Evolutionary conservation across 805 yeast species (phyloP).

Genomic region (Pichia sporocuriosa): DNA sequence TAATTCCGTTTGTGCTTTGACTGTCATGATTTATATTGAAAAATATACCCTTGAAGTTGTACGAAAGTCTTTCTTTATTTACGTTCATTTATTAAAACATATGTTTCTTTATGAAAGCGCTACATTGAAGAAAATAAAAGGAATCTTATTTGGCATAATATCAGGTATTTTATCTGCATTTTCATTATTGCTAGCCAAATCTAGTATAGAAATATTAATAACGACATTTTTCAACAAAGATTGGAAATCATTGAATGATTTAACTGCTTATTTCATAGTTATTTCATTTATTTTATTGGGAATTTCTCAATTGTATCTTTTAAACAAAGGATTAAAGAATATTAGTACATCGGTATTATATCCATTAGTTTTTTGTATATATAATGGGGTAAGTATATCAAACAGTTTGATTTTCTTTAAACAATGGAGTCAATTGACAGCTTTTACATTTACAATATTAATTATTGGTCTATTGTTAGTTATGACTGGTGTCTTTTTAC

Average conservation of each 20-base stretch:
- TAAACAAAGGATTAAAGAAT: conserved; percentile 65
- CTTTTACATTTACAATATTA: conserved; percentile 33
- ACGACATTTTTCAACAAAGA: conserved; percentile 33
- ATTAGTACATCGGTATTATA: conserved; percentile 73
- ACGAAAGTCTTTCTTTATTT: no score
- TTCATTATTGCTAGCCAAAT: conserved; percentile 78
- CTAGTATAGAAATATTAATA: conserved; percentile 63
- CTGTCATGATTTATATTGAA: no score
- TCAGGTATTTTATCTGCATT: conserved; percentile 82
- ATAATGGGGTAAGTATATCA: conserved; percentile 60
- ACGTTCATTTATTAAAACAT: not conserved
- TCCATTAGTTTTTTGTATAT: conserved; percentile 80
- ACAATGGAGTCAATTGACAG: conserved; percentile 38
- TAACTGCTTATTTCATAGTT: conserved; percentile 45
- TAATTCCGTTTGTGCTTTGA: not conserved
- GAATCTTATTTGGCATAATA: conserved; percentile 56
- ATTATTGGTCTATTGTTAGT: conserved; percentile 43
- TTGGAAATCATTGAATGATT: conserved; percentile 29
- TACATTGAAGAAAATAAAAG: conserved; percentile 34
- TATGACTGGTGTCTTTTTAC: conserved; percentile 59
- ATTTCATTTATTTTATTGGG: conserved; percentile 54
- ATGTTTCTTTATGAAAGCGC: not conserved
- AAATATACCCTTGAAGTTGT: no score
- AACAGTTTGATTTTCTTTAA: conserved; percentile 57
- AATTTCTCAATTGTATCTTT: conserved; percentile 60